Conservation (phyloP, 345 rosid species). For the Eucalyptus microcorys region DNA sequence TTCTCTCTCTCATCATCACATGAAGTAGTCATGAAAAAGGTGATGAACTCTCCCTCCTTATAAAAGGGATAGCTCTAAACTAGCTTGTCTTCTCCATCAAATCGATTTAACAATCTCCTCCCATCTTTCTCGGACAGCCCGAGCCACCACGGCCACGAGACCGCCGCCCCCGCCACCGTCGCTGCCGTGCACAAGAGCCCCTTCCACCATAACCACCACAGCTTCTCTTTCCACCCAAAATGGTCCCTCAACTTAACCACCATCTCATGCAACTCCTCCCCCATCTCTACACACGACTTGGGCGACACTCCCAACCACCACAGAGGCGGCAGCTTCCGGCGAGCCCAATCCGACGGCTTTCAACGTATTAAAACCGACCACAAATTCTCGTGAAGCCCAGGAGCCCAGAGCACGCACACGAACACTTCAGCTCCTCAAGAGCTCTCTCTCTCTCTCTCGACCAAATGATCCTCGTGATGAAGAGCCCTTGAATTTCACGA, state of each 20-base stretch:
- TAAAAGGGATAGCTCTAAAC: background rate
- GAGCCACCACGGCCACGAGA: constrained; percentile 6
- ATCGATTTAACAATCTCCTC: background rate
- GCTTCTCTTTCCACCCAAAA: background rate
- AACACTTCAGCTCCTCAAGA: background rate
- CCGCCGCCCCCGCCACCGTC: background rate
- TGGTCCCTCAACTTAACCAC: background rate
- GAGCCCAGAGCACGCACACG: constrained; percentile 2
- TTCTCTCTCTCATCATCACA: background rate
- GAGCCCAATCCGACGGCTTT: constrained; percentile 15
- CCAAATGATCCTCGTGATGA: constrained; percentile 89
- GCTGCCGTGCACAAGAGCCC: background rate
- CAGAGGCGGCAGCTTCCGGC: constrained; percentile 20
- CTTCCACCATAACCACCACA: background rate
- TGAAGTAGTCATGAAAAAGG: background rate
- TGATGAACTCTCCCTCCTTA: background rate
- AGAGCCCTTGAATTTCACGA: constrained; percentile 92
- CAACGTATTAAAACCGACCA: constrained; percentile 25
- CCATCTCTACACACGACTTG: constrained; percentile 19
- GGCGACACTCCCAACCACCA: background rate
- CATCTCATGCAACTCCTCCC: background rate
- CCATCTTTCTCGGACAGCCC: constrained; percentile 27
- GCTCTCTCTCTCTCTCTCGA: constrained; percentile 6
- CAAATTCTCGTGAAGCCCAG: constrained; percentile 48
- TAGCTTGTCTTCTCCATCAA: background rate